Conservation (phyloP, 2,329 filamentous ascomycete species). For the Pestalotiopsis sp. region DNA sequence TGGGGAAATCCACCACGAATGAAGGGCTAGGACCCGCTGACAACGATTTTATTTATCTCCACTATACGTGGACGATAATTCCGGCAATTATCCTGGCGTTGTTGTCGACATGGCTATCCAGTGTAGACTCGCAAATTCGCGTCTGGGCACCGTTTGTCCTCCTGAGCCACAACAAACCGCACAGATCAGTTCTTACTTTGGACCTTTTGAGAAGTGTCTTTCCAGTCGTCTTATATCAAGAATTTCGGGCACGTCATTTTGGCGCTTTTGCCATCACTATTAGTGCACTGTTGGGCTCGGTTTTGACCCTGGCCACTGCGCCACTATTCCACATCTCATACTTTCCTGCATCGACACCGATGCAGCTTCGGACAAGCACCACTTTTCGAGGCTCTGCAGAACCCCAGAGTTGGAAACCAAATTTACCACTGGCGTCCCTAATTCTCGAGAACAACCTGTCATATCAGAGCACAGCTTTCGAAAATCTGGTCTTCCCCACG, state of each 20-base stretch:
- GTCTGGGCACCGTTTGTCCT: not conserved
- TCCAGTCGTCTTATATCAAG: not conserved
- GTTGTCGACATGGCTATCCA: not conserved
- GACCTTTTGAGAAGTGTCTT: not conserved
- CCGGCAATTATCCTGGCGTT: not conserved
- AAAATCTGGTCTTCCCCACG: not conserved
- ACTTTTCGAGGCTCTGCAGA: too few species aligned
- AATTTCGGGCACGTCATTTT: not conserved
- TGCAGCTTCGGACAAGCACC: not conserved
- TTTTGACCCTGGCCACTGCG: not conserved
- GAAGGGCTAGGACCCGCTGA: not conserved
- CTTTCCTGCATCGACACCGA: not conserved
- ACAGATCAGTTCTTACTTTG: not conserved
- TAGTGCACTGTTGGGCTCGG: not conserved
- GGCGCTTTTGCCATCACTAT: not conserved
- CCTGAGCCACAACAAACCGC: not conserved
- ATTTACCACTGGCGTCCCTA: not conserved
- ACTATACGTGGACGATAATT: not conserved
- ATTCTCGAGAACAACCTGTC: not conserved
- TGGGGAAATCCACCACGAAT: not conserved
- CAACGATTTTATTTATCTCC: not conserved
- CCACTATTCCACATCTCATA: not conserved
- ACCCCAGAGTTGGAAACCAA: too few species aligned
- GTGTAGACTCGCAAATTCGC: not conserved
- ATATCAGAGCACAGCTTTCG: not conserved